Base-by-base conservation (phyloP, 371 early-diverging fungal species). In the Apophysomyces elegans region DNA sequence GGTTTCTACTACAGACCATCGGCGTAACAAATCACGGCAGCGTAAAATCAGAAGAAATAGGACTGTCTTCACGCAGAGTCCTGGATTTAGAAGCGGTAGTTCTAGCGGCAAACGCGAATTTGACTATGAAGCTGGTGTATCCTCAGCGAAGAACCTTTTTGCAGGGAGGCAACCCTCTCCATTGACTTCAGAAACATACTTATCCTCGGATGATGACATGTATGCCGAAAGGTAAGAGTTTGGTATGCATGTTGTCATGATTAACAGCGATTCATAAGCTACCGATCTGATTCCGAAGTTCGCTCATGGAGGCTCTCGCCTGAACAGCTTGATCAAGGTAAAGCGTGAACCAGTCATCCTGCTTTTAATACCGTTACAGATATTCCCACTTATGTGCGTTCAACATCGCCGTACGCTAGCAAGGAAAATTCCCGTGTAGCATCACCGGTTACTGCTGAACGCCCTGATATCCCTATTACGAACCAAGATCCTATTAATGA, bases 311-410 rank as follows among this genome's bases (percentile, higher is more conserved):
- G 56, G 26, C 2, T 39, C 13, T 26, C 32, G 2, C 46, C 61
- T 7, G 66, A 66, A 16, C 66, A 56, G 21, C 1, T 41, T 13
- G 54, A 50, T 50, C 59, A 61, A 57, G 67, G 50, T 57, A 57
- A 47, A 47, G 18, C 13, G 9, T 0, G 4, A 32, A 21, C 16
- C n/a, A 50, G 4, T 18, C 16, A 13, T n/a, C 46, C 13, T 12
- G 16, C 21, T n/a, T 50, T 50, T 8, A 18, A 50, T 50, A 26
- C 9, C 32, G 7, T 39, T 32, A 32, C 35, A 63, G 73, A 73
- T 62, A 73, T 69, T 21, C 73, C 73, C 9, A 63, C 73, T 11
- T 73, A 69, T 35, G 69, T 66, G 4, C 69, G 65, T 21, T 50
- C 54, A 50, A 26, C 21, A 7, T 50, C 54, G 4, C 54, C 54